phyloP scores from a whole-genome alignment of 2,329 filamentous ascomycete species.

The Laburnicola sp. region DNA sequence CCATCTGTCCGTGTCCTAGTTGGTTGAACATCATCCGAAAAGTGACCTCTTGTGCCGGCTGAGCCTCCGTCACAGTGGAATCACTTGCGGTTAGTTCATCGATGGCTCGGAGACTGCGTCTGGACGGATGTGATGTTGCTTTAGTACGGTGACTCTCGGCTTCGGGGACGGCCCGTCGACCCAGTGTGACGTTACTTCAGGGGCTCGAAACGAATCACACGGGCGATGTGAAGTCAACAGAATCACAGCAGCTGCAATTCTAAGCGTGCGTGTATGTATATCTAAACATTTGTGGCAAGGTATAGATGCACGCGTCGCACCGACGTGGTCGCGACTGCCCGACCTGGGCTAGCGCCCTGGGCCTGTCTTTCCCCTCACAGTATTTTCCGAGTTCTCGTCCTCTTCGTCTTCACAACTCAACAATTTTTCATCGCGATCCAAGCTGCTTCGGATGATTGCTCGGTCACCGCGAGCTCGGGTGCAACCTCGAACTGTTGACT shows the following conservation, averaged over 20 bases:
- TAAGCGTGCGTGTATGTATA: background rate
- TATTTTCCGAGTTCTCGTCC: constrained; percentile 1
- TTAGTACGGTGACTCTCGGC: background rate
- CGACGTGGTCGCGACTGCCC: background rate
- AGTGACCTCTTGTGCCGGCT: background rate
- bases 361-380: background rate
- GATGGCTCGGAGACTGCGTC: background rate
- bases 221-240: background rate
- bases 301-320: background rate
- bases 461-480: background rate
- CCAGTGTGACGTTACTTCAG: background rate
- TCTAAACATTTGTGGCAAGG: background rate
- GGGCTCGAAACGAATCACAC: background rate
- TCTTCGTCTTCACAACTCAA: background rate
- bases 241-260: background rate
- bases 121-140: background rate
- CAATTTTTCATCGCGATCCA: background rate
- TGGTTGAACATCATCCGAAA: background rate
- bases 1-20: background rate
- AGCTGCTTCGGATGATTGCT: no score
- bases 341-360: background rate
- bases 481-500: no score
- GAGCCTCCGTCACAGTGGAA: background rate
- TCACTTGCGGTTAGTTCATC: background rate
- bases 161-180: background rate